Evolutionary conservation across 2,329 filamentous ascomycete species (phyloP).

Genomic region (Cytospora leucostoma): DNA sequence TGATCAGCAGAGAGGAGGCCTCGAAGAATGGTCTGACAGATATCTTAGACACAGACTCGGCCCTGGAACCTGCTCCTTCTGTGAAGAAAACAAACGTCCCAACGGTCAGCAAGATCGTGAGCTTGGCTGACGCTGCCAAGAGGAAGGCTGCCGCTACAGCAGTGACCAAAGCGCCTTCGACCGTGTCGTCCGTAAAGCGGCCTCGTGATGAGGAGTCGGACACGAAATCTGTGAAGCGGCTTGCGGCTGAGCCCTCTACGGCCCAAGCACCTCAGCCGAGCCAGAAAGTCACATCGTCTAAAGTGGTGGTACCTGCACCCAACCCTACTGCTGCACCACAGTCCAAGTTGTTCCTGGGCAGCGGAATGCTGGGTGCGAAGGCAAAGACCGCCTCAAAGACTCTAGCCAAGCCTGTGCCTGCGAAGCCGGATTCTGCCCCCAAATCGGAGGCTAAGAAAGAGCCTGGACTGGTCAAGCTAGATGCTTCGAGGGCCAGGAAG

Average conservation of each 20-base stretch:
- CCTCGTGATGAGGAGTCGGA: constrained; percentile 44
- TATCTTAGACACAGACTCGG: constrained; percentile 30
- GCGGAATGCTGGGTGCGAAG: constrained; percentile 25
- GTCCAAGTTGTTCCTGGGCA: constrained; percentile 24
- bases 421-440: constrained; percentile 28
- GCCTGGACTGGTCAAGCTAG: constrained; percentile 34
- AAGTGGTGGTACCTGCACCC: constrained; percentile 19
- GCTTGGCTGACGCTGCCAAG: constrained; percentile 27
- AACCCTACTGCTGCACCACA: constrained; percentile 15
- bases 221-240: constrained; percentile 42
- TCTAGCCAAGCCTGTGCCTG: constrained; percentile 35
- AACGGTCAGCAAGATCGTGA: constrained; percentile 27
- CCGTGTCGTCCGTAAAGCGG: constrained; percentile 38
- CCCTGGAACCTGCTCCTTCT: constrained; percentile 21
- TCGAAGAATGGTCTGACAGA: constrained; percentile 32
- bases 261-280: constrained; percentile 26
- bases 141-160: constrained; percentile 28
- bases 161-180: constrained; percentile 30
- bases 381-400: constrained; percentile 34
- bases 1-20: constrained; percentile 30
- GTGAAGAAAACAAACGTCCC: constrained; percentile 4
- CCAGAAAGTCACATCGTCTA: constrained; percentile 24
- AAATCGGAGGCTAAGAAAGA: constrained; percentile 38
- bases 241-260: constrained; percentile 37
- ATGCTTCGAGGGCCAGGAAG: constrained; percentile 30